Conservation (phyloP, 2,329 filamentous ascomycete genomes). For the Hymenoscyphus linearis region DNA sequence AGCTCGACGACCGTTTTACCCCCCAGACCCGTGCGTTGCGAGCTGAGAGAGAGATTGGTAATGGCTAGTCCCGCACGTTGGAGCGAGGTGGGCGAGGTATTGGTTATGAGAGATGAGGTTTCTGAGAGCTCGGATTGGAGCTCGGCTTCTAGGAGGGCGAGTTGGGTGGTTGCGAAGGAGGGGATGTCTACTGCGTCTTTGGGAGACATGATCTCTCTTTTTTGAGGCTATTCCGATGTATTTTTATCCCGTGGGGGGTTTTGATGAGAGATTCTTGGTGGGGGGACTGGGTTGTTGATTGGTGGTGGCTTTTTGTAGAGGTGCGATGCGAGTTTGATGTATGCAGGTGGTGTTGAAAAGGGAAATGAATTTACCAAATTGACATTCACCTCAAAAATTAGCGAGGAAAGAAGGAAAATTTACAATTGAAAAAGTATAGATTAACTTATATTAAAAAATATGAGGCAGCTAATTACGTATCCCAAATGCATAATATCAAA, state of each 20-base stretch:
- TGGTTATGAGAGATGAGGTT: constrained; percentile 61
- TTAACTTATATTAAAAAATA: too few relatives aligned
- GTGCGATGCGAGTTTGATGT: neutral
- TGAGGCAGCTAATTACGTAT: neutral
- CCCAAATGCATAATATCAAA: neutral
- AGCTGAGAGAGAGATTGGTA: constrained; percentile 66
- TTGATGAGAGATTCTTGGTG: neutral
- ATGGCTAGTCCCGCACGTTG: constrained; percentile 75
- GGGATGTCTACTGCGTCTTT: constrained; percentile 48
- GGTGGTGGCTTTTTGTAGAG: neutral
- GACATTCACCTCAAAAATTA: neutral
- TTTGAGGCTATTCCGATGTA: neutral
- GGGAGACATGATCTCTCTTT: constrained; percentile 36
- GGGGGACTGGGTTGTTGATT: neutral
- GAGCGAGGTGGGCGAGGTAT: constrained; percentile 62
- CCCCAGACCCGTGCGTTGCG: constrained; percentile 81
- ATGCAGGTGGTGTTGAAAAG: neutral
- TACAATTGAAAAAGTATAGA: neutral
- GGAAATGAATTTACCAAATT: neutral
- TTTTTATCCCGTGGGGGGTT: neutral
- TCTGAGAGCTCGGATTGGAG: constrained; percentile 67
- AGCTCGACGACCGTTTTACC: constrained; percentile 89
- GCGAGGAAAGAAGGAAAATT: too few relatives aligned
- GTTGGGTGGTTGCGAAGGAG: constrained; percentile 65
- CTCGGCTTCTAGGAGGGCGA: constrained; percentile 65